phyloP scores from a whole-genome alignment of 345 rosid species.

The Dimocarpus longan region DNA sequence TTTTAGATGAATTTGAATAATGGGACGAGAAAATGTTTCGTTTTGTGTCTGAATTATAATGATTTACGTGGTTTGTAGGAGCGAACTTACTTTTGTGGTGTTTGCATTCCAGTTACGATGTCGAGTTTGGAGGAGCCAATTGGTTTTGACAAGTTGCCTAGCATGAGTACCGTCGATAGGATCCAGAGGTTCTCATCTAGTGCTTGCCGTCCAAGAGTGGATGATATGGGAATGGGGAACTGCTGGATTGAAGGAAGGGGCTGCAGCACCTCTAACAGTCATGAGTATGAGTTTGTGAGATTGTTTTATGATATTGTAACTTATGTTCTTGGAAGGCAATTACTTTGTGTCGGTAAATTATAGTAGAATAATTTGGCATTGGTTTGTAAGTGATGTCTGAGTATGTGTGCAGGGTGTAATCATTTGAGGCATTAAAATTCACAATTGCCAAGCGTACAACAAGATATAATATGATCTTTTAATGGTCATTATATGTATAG shows the following conservation, averaged over 20 bases:
- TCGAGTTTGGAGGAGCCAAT: slow-evolving; percentile 97
- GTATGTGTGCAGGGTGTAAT: neutral
- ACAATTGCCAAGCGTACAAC: neutral
- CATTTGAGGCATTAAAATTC: neutral
- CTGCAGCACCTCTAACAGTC: slow-evolving; percentile 79
- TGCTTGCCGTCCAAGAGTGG: slow-evolving; percentile 74
- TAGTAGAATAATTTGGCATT: neutral
- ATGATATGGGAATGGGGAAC: slow-evolving; percentile 76
- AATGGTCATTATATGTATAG: neutral
- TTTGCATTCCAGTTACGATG: slow-evolving; percentile 61
- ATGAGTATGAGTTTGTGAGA: slow-evolving; percentile 65
- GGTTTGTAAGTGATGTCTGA: neutral
- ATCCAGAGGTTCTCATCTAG: slow-evolving; percentile 85
- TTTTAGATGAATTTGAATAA: slow-evolving; percentile 35
- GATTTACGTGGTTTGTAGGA: slow-evolving; percentile 18
- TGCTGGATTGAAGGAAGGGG: slow-evolving; percentile 83
- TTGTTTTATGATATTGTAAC: neutral
- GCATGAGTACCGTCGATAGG: slow-evolving; percentile 81
- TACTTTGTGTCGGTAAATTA: neutral
- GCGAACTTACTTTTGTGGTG: slow-evolving; percentile 32
- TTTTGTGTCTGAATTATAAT: slow-evolving; percentile 18
- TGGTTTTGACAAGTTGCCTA: slow-evolving; percentile 85
- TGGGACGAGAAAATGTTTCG: slow-evolving; percentile 24
- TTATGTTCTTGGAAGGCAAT: neutral
- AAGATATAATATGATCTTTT: neutral